Evolutionary conservation across 139 green algal genomes (phyloP), one percentile per base, ranked within the genome.

Genomic region (Closterium sp.): DNA sequence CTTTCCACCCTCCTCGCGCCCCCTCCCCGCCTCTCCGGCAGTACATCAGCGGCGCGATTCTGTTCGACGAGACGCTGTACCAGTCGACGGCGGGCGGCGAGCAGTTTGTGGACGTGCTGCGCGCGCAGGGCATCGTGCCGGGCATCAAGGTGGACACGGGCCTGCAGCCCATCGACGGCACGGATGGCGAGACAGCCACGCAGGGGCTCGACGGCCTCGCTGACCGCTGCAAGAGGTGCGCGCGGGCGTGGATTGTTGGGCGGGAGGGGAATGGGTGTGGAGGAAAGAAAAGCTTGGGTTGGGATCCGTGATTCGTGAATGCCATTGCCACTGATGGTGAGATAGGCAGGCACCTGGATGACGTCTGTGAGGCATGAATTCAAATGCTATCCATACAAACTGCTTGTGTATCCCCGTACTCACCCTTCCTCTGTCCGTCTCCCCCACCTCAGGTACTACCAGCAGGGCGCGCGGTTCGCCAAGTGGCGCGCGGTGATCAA

Each of bases 401-500:
- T 27, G 19, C 5, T 4, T 19, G 11, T 70, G 45, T 4, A 22
- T 13, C 45, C 62, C 17, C 62, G 62, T 24, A 79, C 17, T 79
- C 17, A 79, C 62, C 62, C 62, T 27, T 13, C 19, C 62, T 13
- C 17, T 13, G 17, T 4, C 17, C 62, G 13, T 79, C 19, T 87
- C 85, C 85, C 22, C 85, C 38, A 42, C 9, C 9, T 24, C 92
- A 94, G 96, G 89, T 98, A 98, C 89, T 97, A 97, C 94, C 95
- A 96, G 92, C 94, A 96, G 91, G 98, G 98, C 9, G 97, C 97
- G 0, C 94, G 97, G 9, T 99, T 99, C 93, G 96, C 97, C n/a
- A 99, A 99, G 95, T 99, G 98, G 98, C 94, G 98, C 0, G 97
- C 97, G 4, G 97, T 97, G 30, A 92, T 99, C 38, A 97, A 96